A percentile compares a stretch with the other conserved stretches of the same genome.
Evolutionary conservation across 2,329 filamentous ascomycete genomes (phyloP).

Genomic region (Lasiodiplodia sp.): DNA sequence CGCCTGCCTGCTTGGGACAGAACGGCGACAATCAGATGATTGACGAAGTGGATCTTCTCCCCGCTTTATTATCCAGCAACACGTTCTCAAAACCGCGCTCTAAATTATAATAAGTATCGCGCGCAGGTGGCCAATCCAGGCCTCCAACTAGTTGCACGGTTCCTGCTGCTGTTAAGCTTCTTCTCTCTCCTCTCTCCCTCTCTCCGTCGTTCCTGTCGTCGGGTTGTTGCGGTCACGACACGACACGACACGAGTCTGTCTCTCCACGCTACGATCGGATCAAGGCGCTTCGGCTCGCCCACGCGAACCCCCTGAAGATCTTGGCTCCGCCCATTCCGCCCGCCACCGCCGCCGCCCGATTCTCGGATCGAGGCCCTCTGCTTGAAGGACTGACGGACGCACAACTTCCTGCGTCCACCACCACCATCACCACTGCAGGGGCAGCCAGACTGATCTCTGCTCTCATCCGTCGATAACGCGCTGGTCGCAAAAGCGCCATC

Average conservation of each 20-base stretch:
- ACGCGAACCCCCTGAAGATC: neutral
- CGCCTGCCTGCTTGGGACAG: neutral
- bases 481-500: neutral
- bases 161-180: neutral
- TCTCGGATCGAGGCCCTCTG: neutral
- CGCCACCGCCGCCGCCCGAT: neutral
- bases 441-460: too few relatives aligned
- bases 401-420: neutral
- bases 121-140: too few relatives aligned
- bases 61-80: neutral
- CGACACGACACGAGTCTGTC: neutral
- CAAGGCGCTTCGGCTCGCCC: neutral
- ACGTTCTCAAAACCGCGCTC: neutral
- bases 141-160: too few relatives aligned
- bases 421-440: neutral
- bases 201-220: neutral
- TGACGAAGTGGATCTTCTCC: neutral
- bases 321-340: neutral
- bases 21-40: neutral
- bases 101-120: neutral
- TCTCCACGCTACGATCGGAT: too few relatives aligned
- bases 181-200: neutral
- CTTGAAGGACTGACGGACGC: neutral
- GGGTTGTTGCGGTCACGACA: too few relatives aligned
- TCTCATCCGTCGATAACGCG: neutral